Evolutionary conservation across 176 grass and related monocot species (phyloP).

Genomic region (Oryza rufipogon): DNA sequence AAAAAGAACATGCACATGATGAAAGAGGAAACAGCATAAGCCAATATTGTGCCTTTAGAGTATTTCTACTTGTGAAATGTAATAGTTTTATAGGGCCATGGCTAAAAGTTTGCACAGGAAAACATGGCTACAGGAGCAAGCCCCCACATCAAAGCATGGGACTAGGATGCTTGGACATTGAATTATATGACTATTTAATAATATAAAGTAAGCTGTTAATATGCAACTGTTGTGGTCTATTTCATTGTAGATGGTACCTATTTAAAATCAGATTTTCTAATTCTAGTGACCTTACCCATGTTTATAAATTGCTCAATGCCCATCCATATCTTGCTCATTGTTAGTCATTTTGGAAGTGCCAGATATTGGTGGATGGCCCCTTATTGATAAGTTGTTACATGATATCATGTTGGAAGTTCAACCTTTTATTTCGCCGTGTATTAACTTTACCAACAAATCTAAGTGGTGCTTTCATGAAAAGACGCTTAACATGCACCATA

Average conservation of each 20-base stretch:
- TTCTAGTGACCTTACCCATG: neutral
- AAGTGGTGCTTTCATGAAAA: neutral
- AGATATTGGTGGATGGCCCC: neutral
- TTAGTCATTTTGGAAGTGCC: constrained; percentile 6
- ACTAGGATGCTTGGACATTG: constrained; percentile 5
- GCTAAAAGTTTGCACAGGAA: neutral
- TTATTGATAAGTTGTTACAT: neutral
- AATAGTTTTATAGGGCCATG: neutral
- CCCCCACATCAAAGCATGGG: neutral
- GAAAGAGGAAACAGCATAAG: neutral
- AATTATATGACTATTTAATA: constrained; percentile 7
- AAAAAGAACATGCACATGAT: constrained; percentile 4
- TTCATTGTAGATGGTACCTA: neutral
- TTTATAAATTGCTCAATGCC: neutral
- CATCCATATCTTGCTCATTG: neutral
- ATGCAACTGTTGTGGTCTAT: constrained; percentile 17
- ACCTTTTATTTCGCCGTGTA: neutral
- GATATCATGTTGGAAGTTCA: neutral
- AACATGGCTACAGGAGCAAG: neutral
- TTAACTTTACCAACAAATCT: neutral
- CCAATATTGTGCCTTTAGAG: neutral
- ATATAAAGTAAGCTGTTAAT: constrained; percentile 25
- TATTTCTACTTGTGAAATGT: neutral
- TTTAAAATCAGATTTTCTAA: constrained; percentile 23
- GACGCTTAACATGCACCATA: constrained; percentile 11